These are phyloP conservation scores for Nymphaea thermarum DNA, from an alignment of 164 flowering plant genomes.

Conservation along the genomic window DNA sequence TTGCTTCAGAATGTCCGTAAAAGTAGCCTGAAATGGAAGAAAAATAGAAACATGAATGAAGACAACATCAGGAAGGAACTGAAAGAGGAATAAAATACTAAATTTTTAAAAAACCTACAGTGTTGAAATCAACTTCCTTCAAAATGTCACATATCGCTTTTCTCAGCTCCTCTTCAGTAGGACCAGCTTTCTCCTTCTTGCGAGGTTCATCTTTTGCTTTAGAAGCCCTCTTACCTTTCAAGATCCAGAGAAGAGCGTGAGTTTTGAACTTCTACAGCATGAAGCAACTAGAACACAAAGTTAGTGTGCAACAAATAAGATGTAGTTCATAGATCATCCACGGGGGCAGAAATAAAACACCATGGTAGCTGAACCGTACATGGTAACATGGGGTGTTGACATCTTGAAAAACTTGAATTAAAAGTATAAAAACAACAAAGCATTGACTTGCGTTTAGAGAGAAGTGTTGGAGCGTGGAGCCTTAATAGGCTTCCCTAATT, in stretches of 20 bases:
- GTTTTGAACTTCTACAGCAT: background rate
- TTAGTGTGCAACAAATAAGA: background rate
- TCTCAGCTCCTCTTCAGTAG: constrained; percentile 56
- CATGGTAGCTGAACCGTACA: too few species aligned
- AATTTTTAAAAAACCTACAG: constrained; percentile 32
- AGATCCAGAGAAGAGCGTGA: background rate
- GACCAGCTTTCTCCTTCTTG: constrained; percentile 29
- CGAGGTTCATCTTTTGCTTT: constrained; percentile 45
- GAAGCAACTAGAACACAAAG: background rate
- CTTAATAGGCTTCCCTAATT: too few species aligned
- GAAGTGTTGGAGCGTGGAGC: too few species aligned
- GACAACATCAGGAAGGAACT: too few species aligned
- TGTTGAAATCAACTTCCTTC: constrained; percentile 84
- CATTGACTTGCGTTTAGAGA: too few species aligned
- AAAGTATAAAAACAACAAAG: too few species aligned
- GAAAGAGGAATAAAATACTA: background rate
- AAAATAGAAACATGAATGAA: background rate
- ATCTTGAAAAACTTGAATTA: too few species aligned
- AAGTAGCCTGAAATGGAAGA: constrained; percentile 13
- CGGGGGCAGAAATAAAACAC: background rate
- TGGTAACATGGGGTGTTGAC: too few species aligned
- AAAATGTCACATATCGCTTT: constrained; percentile 68
- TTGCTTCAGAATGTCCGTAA: constrained; percentile 18
- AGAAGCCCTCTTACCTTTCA: constrained; percentile 24
- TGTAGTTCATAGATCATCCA: background rate